Conservation (phyloP, 1,139 yeast genomes). For the Debaryomyces robertsiae region DNA sequence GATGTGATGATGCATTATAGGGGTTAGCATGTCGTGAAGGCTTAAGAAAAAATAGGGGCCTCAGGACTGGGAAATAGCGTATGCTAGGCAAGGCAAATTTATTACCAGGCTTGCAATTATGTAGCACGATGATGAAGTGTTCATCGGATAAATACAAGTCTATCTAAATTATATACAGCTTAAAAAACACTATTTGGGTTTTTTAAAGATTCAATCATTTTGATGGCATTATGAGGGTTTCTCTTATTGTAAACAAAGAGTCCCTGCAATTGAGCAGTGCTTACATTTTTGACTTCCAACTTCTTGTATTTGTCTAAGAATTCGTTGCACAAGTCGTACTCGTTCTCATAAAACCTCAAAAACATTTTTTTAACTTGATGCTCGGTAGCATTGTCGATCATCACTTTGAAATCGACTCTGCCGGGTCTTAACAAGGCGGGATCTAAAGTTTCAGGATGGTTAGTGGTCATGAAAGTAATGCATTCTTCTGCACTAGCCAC, state of each 20-base stretch:
- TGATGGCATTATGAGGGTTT: conserved; percentile 75
- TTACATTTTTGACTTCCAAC: conserved; percentile 58
- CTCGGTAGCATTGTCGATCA: conserved; percentile 82
- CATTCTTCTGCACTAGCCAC: conserved; percentile 99
- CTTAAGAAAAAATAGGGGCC: neutral
- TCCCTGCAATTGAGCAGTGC: conserved; percentile 96
- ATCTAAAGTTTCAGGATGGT: conserved; percentile 91
- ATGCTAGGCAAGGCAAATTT: no score
- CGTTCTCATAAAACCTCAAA: conserved; percentile 78
- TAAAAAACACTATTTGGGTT: conserved; percentile 36
- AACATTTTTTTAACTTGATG: conserved; percentile 85
- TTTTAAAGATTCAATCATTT: conserved; percentile 54
- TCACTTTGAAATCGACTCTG: conserved; percentile 81
- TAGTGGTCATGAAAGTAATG: conserved; percentile 95
- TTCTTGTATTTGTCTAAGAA: conserved; percentile 58
- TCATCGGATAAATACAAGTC: conserved; percentile 3
- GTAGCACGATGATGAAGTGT: conserved; percentile 1
- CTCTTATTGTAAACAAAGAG: conserved; percentile 90
- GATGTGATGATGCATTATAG: conserved; percentile 28
- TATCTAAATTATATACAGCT: conserved; percentile 9
- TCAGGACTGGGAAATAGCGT: no score
- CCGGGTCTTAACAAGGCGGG: conserved; percentile 91
- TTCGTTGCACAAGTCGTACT: conserved; percentile 57
- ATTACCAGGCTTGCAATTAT: neutral
- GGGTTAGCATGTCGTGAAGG: conserved; percentile 22